Evolutionary conservation across 1,284 basidiomycete species (phyloP).

Genomic region (Malassezia furfur): DNA sequence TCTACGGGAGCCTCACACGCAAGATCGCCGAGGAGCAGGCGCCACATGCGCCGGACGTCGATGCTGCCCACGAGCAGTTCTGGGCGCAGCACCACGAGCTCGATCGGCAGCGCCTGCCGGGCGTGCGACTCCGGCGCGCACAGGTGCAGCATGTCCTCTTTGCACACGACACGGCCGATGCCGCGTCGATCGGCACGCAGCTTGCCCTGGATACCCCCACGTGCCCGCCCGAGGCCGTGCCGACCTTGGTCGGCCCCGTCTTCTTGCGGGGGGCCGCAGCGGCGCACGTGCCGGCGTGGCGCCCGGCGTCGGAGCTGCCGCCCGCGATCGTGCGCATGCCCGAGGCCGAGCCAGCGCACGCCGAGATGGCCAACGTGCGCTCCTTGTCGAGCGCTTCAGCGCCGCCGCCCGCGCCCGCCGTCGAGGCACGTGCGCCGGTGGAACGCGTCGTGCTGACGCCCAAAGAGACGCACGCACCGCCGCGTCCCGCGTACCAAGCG

Average conservation of each 20-base stretch:
- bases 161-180: constrained; percentile 2
- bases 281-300: not conserved
- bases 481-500: constrained; percentile 5
- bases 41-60: not conserved
- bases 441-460: constrained; percentile 6
- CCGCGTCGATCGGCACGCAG: not conserved
- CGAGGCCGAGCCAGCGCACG: constrained; percentile 3
- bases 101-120: constrained; percentile 17
- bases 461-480: not conserved
- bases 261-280: not conserved
- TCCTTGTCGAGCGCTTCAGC: constrained; percentile 21
- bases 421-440: not conserved
- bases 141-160: constrained; percentile 35
- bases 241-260: not conserved
- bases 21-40: constrained; percentile 18
- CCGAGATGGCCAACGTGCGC: constrained; percentile 19
- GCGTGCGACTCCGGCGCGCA: constrained; percentile 28
- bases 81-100: constrained; percentile 16
- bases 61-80: not conserved
- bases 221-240: not conserved
- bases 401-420: not conserved
- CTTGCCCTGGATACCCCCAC: not conserved
- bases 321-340: constrained; percentile 19
- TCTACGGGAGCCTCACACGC: constrained; percentile 32
- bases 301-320: constrained; percentile 14